phyloP scores from a whole-genome alignment of 352 stramenopile species.

The Hyaloperonospora brassicae region DNA sequence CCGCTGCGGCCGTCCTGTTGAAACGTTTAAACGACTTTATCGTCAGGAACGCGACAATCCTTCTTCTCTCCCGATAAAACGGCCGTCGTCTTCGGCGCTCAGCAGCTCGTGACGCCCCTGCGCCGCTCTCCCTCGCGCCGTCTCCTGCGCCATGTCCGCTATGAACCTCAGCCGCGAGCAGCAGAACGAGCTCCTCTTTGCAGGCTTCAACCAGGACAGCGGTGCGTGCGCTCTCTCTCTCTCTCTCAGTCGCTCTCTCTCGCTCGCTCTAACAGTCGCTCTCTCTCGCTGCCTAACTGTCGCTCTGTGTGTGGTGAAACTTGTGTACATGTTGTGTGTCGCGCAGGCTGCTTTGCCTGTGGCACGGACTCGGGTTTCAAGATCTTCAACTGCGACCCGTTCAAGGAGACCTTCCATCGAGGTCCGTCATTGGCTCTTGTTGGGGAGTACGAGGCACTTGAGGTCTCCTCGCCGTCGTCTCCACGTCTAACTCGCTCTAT shows the following conservation, averaged over 20 bases:
- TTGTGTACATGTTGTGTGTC: neutral
- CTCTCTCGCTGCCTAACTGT: neutral
- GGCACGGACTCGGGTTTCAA: conserved; percentile 95
- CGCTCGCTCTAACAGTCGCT: neutral
- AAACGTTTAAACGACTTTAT: too few relatives aligned
- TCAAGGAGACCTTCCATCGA: conserved; percentile 94
- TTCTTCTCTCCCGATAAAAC: neutral
- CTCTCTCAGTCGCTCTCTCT: neutral
- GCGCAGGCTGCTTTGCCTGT: conserved; percentile 87
- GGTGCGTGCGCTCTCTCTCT: conserved; percentile 29
- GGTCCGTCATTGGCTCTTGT: conserved; percentile 24
- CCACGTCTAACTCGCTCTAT: too few relatives aligned
- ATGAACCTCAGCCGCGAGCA: conserved; percentile 86
- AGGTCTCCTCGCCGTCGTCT: too few relatives aligned
- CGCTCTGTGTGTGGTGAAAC: too few relatives aligned
- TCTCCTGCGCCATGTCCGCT: conserved; percentile 32
- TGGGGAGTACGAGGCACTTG: too few relatives aligned
- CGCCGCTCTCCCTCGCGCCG: too few relatives aligned
- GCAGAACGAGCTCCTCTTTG: conserved; percentile 91
- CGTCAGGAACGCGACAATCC: conserved; percentile 4
- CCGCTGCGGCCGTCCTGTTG: too few relatives aligned
- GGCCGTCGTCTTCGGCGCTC: neutral
- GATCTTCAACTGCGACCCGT: conserved; percentile 98
- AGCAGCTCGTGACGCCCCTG: too few relatives aligned
- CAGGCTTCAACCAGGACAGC: conserved; percentile 93